Evolutionary conservation across 2,329 filamentous ascomycete species (phyloP).

Genomic region (Zasmidium angulare): DNA sequence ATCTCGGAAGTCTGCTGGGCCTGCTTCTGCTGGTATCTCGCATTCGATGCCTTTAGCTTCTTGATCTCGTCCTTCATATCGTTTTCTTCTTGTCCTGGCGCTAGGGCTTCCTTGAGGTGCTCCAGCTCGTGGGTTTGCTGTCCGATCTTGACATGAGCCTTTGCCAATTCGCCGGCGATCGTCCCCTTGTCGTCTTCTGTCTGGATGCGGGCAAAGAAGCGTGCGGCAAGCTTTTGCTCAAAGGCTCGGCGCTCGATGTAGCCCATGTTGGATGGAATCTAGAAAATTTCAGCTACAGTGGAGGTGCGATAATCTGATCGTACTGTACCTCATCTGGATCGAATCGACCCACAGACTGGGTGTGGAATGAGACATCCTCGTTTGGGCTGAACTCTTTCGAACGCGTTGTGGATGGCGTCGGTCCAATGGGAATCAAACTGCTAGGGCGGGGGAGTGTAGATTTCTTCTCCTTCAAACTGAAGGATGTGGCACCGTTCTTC

Average conservation of each 20-base stretch:
- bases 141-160: slow-evolving; percentile 15
- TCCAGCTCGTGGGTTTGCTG: slow-evolving; percentile 16
- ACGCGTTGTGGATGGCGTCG: background rate
- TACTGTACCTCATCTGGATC: slow-evolving; percentile 2
- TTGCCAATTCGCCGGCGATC: slow-evolving; percentile 17
- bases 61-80: background rate
- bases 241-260: slow-evolving; percentile 21
- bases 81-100: background rate
- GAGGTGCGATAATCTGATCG: background rate
- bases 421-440: background rate
- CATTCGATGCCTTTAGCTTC: background rate
- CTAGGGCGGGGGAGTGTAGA: background rate
- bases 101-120: background rate
- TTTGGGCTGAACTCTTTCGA: background rate
- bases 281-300: background rate
- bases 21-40: background rate
- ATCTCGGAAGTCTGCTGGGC: background rate
- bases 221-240: slow-evolving; percentile 14
- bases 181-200: slow-evolving; percentile 15
- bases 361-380: background rate
- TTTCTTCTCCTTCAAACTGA: slow-evolving; percentile 14
- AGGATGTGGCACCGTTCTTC: slow-evolving; percentile 27
- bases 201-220: slow-evolving; percentile 9
- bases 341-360: background rate
- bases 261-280: slow-evolving; percentile 18